phyloP scores from a whole-genome alignment of 257 asterid species.

The Ballota nigra region DNA sequence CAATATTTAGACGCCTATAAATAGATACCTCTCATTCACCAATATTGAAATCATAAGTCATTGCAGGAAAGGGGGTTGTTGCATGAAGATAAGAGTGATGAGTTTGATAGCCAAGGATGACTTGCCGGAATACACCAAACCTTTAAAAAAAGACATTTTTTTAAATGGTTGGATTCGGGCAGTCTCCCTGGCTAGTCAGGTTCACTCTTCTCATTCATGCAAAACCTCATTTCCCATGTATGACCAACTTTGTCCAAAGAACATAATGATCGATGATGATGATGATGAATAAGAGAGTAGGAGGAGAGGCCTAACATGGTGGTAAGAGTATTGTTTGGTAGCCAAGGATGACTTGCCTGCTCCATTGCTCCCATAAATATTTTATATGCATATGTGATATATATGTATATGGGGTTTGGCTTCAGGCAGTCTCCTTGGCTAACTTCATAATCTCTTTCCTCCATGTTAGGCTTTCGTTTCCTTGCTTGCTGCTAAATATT shows the following conservation, averaged over 20 bases:
- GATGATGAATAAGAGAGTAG: too few species aligned
- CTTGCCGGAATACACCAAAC: conserved; percentile 30
- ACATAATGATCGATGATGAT: too few species aligned
- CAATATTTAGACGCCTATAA: conserved; percentile 25
- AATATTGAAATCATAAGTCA: not conserved
- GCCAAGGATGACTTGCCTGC: conserved; percentile 87
- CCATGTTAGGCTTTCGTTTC: too few species aligned
- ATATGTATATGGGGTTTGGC: conserved; percentile 15
- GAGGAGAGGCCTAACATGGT: too few species aligned
- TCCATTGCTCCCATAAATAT: not conserved
- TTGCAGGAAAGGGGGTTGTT: conserved; percentile 19
- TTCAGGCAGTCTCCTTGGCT: conserved; percentile 54
- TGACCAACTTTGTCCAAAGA: too few species aligned
- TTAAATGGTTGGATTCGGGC: conserved; percentile 26
- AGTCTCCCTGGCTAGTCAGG: conserved; percentile 42
- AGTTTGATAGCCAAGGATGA: conserved; percentile 51
- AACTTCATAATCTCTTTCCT: conserved; percentile 33
- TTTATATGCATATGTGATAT: not conserved
- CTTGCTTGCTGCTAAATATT: too few species aligned
- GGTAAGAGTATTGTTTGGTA: conserved; percentile 50
- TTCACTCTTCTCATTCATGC: not conserved
- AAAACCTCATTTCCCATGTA: not conserved
- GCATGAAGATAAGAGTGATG: conserved; percentile 33
- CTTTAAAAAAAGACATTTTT: not conserved
- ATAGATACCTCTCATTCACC: conserved; percentile 21